phyloP scores from a whole-genome alignment of 106 monocot genomes.

The Dendrobium chrysotoxum region DNA sequence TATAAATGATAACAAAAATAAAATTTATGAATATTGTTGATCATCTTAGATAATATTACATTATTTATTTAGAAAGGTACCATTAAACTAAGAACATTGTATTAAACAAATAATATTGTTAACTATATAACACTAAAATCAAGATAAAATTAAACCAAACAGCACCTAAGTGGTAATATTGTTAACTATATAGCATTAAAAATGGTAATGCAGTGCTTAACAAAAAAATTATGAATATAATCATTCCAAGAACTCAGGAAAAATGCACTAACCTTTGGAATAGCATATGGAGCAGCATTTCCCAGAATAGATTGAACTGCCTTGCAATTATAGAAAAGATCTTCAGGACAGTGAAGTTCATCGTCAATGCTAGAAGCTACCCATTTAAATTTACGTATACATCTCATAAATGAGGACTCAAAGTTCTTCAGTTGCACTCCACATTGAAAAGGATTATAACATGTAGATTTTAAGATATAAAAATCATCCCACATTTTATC shows the following conservation, averaged over 20 bases:
- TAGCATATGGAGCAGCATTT: conserved; percentile 41
- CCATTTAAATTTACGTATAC: conserved; percentile 36
- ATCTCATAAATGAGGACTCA: conserved; percentile 48
- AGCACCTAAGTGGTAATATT: too few species aligned
- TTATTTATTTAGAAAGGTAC: too few species aligned
- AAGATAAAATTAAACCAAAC: too few species aligned
- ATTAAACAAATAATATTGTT: too few species aligned
- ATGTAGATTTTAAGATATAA: conserved; percentile 22
- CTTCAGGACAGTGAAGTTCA: conserved; percentile 34
- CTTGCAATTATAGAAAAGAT: conserved; percentile 51
- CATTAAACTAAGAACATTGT: too few species aligned
- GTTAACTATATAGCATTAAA: too few species aligned
- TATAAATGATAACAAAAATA: too few species aligned
- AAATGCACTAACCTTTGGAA: conserved; percentile 33
- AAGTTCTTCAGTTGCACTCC: not conserved
- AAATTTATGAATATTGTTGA: too few species aligned
- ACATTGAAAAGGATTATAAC: not conserved
- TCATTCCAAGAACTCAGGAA: not conserved
- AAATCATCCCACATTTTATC: conserved; percentile 62
- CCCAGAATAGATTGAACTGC: conserved; percentile 39
- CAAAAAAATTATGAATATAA: too few species aligned
- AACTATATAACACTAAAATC: too few species aligned
- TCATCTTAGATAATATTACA: too few species aligned
- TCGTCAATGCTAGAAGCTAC: conserved; percentile 32
- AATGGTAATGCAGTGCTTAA: too few species aligned